Evolutionary conservation across 306 rosid species (phyloP).

Genomic region (Dicorynia guianensis): DNA sequence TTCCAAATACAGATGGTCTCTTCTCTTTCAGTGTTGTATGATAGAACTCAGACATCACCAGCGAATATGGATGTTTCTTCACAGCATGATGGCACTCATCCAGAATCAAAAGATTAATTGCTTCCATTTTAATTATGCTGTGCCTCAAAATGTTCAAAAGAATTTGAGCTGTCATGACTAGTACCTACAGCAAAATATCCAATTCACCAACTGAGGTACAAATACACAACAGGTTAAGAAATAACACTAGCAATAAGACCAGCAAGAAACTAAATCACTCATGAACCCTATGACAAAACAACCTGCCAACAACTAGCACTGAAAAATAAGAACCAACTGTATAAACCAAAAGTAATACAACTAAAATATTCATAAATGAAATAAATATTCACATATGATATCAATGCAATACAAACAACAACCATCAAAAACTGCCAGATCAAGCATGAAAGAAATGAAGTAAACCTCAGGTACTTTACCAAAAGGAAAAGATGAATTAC

Average conservation of each 20-base stretch:
- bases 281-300: slow-evolving; percentile 21
- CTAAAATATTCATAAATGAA: neutral
- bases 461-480: neutral
- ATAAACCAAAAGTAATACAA: slow-evolving; percentile 18
- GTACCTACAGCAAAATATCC: slow-evolving; percentile 70
- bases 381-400: too few relatives aligned
- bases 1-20: slow-evolving; percentile 95
- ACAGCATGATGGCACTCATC: slow-evolving; percentile 99
- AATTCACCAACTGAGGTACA: slow-evolving; percentile 25
- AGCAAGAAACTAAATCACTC: neutral
- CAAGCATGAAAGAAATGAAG: slow-evolving; percentile 14
- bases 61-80: slow-evolving; percentile 96
- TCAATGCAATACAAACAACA: slow-evolving; percentile 15
- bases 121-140: slow-evolving; percentile 94
- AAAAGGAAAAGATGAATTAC: neutral
- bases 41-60: slow-evolving; percentile 99
- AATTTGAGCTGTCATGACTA: slow-evolving; percentile 99
- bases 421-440: slow-evolving; percentile 13
- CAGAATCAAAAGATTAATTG: slow-evolving; percentile 85
- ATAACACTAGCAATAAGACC: slow-evolving; percentile 28
- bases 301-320: neutral
- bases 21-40: slow-evolving; percentile 88
- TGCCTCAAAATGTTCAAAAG: slow-evolving; percentile 97
- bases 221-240: slow-evolving; percentile 30
- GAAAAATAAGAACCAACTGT: neutral